phyloP scores from a whole-genome alignment of 2,329 filamentous ascomycete genomes.

The Zymoseptoria passerinii region DNA sequence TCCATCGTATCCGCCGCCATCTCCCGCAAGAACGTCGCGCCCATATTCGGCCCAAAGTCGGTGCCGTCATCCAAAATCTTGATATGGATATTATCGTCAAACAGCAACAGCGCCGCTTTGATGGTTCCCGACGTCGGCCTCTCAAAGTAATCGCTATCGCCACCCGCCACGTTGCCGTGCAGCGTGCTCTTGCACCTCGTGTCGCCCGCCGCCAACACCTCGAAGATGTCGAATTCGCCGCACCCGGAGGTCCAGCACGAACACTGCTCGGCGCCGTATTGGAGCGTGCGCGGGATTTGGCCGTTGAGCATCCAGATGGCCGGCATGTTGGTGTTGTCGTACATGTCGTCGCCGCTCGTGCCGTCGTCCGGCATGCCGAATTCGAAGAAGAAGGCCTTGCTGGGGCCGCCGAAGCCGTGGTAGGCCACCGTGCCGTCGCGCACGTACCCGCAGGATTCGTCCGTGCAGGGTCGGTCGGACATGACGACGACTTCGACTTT shows the following conservation, averaged over 20 bases:
- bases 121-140: constrained; percentile 53
- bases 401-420: constrained; percentile 61
- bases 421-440: constrained; percentile 35
- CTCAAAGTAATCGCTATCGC: constrained; percentile 63
- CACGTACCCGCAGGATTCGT: constrained; percentile 33
- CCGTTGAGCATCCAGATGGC: constrained; percentile 70
- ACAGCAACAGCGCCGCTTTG: constrained; percentile 58
- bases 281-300: constrained; percentile 59
- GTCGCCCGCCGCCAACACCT: constrained; percentile 59
- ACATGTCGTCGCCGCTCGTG: constrained; percentile 32
- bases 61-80: constrained; percentile 39
- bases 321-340: constrained; percentile 52
- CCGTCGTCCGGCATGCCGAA: constrained; percentile 62
- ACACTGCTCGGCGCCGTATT: constrained; percentile 57
- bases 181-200: constrained; percentile 61
- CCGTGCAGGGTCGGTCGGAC: constrained; percentile 42
- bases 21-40: constrained; percentile 27
- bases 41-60: constrained; percentile 32
- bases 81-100: constrained; percentile 48
- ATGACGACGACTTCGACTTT: constrained; percentile 46
- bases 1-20: constrained; percentile 27
- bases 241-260: constrained; percentile 65
- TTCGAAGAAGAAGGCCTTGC: constrained; percentile 66
- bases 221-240: constrained; percentile 69
- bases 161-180: constrained; percentile 54